Conservation (phyloP, 768 basidiomycete species). For the Hygrophoropsis aurantiaca region DNA sequence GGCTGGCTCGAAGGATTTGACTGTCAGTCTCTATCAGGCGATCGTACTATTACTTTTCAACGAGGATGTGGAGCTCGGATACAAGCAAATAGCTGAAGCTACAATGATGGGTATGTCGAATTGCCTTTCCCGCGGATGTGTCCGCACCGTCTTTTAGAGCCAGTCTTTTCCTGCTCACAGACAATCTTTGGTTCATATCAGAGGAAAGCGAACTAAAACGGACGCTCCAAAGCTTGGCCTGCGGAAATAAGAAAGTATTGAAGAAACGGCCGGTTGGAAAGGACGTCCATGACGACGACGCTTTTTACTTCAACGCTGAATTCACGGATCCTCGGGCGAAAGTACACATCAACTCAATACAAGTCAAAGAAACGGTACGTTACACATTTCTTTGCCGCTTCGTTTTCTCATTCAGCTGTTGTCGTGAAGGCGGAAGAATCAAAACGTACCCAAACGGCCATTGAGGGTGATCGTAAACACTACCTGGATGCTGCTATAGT, state of each 20-base stretch:
- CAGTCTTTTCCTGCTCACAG: slow-evolving; percentile 20
- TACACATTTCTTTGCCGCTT: background rate
- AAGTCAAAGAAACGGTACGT: slow-evolving; percentile 86
- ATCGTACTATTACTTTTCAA: slow-evolving; percentile 89
- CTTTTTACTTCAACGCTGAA: slow-evolving; percentile 78
- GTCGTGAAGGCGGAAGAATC: slow-evolving; percentile 78
- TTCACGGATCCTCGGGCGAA: slow-evolving; percentile 79
- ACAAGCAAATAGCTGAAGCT: slow-evolving; percentile 63
- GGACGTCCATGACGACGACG: slow-evolving; percentile 74
- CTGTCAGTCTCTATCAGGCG: slow-evolving; percentile 88
- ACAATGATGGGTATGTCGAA: slow-evolving; percentile 68
- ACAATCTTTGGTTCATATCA: slow-evolving; percentile 22
- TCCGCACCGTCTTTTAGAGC: too few species aligned
- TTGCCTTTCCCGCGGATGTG: too few species aligned
- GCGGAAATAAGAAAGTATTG: slow-evolving; percentile 87
- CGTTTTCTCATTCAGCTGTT: background rate
- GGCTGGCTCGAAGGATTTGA: slow-evolving; percentile 76
- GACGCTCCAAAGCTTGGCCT: slow-evolving; percentile 89
- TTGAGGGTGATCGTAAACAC: slow-evolving; percentile 84
- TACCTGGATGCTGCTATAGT: slow-evolving; percentile 95
- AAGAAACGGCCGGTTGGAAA: slow-evolving; percentile 75
- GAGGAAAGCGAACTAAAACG: slow-evolving; percentile 74
- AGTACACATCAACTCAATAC: slow-evolving; percentile 94
- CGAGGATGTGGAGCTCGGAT: slow-evolving; percentile 55
- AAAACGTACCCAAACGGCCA: slow-evolving; percentile 74